A percentile compares a stretch with the other conserved stretches of the same genome.
Evolutionary conservation across 2,329 filamentous ascomycete genomes (phyloP).

Genomic region (Exophiala sp.): DNA sequence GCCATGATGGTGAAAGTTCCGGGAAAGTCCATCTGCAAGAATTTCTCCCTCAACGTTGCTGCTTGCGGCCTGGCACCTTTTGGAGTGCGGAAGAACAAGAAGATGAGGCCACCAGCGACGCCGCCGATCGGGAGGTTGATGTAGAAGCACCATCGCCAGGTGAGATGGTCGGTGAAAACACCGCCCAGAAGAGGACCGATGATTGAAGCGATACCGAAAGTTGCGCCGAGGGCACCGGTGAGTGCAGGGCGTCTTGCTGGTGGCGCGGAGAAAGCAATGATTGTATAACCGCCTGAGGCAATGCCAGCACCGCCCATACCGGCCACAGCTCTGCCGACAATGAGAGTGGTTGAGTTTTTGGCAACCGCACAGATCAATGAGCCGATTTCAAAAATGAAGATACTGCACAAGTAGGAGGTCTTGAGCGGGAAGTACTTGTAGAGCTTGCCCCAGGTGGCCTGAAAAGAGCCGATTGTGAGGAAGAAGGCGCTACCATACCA

Average conservation of each 20-base stretch:
- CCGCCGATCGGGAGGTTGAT: constrained; percentile 36
- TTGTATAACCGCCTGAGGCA: constrained; percentile 39
- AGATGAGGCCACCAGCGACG: constrained; percentile 27
- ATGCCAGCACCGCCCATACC: constrained; percentile 38
- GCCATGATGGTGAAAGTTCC: constrained; percentile 43
- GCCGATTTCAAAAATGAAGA: constrained; percentile 44
- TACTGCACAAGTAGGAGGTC: constrained; percentile 33
- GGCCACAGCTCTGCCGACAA: constrained; percentile 39
- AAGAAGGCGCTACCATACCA: constrained; percentile 41
- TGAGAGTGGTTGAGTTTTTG: constrained; percentile 34
- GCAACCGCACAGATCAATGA: constrained; percentile 41
- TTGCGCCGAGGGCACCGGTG: constrained; percentile 34
- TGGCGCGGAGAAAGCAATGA: constrained; percentile 47
- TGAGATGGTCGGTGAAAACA: constrained; percentile 32
- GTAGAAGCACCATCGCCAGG: constrained; percentile 38
- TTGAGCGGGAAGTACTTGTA: constrained; percentile 36
- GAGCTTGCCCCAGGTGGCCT: constrained; percentile 34
- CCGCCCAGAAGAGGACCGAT: constrained; percentile 33
- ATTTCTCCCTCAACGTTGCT: constrained; percentile 34
- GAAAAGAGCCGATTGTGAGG: constrained; percentile 33
- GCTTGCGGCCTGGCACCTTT: constrained; percentile 23
- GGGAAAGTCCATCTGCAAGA: constrained; percentile 45
- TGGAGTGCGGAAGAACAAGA: constrained; percentile 32
- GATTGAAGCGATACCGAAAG: constrained; percentile 31
- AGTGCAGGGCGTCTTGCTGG: constrained; percentile 47